phyloP scores from a whole-genome alignment of 208 protist species.

The Trypanosoma melophagium region DNA sequence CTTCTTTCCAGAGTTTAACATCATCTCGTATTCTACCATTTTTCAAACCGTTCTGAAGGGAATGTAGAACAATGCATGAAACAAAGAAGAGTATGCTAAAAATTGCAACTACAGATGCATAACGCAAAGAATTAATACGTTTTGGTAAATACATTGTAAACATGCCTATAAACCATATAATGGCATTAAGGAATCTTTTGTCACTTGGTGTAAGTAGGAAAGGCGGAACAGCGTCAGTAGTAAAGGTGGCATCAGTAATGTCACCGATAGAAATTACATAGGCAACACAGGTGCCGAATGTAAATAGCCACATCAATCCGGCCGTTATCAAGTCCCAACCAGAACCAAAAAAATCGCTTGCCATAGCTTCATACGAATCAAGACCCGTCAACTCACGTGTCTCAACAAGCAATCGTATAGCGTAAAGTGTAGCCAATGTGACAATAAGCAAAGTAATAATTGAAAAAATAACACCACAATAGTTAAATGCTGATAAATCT shows the following conservation, averaged over 20 bases:
- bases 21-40: slow-evolving; percentile 5
- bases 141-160: slow-evolving; percentile 37
- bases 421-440: slow-evolving; percentile 2
- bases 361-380: slow-evolving; percentile 30
- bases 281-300: slow-evolving; percentile 34
- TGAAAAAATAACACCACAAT: slow-evolving; percentile 43
- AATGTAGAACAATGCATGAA: slow-evolving; percentile 32
- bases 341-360: slow-evolving; percentile 28
- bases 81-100: slow-evolving; percentile 36
- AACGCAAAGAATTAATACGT: slow-evolving; percentile 44
- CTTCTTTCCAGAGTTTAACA: slow-evolving; percentile 18
- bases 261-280: slow-evolving; percentile 38
- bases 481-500: slow-evolving; percentile 55
- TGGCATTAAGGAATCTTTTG: slow-evolving; percentile 26
- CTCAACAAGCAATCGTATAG: slow-evolving; percentile 6
- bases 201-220: slow-evolving; percentile 8
- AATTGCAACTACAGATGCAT: slow-evolving; percentile 29
- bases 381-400: slow-evolving; percentile 5
- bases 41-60: slow-evolving; percentile 15
- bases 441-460: slow-evolving; percentile 11
- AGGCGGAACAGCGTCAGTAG: not conserved
- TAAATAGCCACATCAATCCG: slow-evolving; percentile 32
- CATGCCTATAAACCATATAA: slow-evolving; percentile 40
- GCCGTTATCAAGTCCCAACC: slow-evolving; percentile 30
- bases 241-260: slow-evolving; percentile 26